These are phyloP conservation scores for Carex kokanica DNA, from an alignment of 176 grass and related monocot genomes.

Conservation along the genomic window DNA sequence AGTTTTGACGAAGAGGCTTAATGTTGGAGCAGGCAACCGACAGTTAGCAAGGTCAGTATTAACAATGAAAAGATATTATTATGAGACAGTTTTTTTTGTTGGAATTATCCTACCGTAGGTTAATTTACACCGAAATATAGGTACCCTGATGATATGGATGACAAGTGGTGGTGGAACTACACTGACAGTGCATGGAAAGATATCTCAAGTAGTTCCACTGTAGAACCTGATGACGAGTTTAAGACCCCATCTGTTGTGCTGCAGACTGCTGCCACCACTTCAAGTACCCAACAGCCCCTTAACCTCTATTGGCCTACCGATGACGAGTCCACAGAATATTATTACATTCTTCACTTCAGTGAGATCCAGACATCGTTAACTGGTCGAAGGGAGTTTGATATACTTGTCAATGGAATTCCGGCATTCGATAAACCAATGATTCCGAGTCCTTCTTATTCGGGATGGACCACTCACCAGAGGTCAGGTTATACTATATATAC, in stretches of 20 bases:
- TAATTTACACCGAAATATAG: slow-evolving; percentile 4
- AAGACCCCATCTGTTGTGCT: slow-evolving; percentile 25
- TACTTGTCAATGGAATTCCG: slow-evolving; percentile 8
- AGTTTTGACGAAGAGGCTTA: background rate
- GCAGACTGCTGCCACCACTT: slow-evolving; percentile 24
- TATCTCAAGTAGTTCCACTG: background rate
- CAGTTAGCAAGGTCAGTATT: slow-evolving; percentile 15
- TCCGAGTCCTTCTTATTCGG: too few species aligned
- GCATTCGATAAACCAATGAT: background rate
- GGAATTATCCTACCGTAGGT: too few species aligned
- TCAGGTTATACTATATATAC: background rate
- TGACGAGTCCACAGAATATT: background rate
- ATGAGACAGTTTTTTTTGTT: too few species aligned
- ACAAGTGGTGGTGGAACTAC: slow-evolving; percentile 33
- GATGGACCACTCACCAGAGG: background rate
- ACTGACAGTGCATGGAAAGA: background rate
- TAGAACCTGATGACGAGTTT: background rate
- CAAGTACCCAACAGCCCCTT: background rate
- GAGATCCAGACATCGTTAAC: slow-evolving; percentile 15
- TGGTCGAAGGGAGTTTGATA: slow-evolving; percentile 29
- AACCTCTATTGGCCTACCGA: background rate
- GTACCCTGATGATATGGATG: slow-evolving; percentile 40
- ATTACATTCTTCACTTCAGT: slow-evolving; percentile 11
- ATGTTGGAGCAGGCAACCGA: slow-evolving; percentile 7
- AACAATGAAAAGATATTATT: too few species aligned